Evolutionary conservation across 441 rosid species (phyloP), one percentile per base, ranked within the genome.

Genomic region (Corymbia citriodora): DNA sequence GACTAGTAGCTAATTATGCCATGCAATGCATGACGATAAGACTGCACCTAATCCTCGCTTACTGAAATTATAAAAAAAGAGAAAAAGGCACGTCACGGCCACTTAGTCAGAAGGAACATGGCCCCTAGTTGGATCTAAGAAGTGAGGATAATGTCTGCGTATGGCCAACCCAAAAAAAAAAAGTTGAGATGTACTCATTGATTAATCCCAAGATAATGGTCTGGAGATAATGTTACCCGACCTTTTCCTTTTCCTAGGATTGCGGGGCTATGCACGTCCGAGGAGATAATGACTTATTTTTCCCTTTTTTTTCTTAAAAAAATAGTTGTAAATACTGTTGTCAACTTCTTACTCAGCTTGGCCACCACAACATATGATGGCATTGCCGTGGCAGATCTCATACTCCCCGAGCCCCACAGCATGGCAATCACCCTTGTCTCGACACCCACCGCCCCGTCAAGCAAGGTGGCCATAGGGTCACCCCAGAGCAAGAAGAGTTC

Each of bases 341-440:
- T 79, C 29, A 21, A 68, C 19, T 31, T 0, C 45, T 0, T 0
- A 45, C 23, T 16, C 79, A 9, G 23, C 19, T 31, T 16, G 23
- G 79, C 23, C 79, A 31, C 79, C 79, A 8, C 79, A 31, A 31
- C 79, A 68, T 31, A 68, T 36, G 2, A 10, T 68, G 79, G 45
- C 45, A 16, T 31, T 19, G 45, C 11, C 79, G 9, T 19, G 25
- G 4, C 23, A 55, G 59, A 4, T 68, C 74, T 68, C 11, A 68
- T n/a, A 40, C 74, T 65, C 40, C 40, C 36, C 21, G 6, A 65
- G 74, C 21, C 74, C 40, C 74, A 65, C 74, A 65, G 74, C 74
- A n/a, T 15, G 40, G 74, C 74, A 31, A 68, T 68, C 65, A 5
- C 15, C n/a, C 65, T 11, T n/a, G 5, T 25, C 65, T 59, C 65